phyloP scores from a whole-genome alignment of 2,329 filamentous ascomycete genomes.

The Eutypa lata region DNA sequence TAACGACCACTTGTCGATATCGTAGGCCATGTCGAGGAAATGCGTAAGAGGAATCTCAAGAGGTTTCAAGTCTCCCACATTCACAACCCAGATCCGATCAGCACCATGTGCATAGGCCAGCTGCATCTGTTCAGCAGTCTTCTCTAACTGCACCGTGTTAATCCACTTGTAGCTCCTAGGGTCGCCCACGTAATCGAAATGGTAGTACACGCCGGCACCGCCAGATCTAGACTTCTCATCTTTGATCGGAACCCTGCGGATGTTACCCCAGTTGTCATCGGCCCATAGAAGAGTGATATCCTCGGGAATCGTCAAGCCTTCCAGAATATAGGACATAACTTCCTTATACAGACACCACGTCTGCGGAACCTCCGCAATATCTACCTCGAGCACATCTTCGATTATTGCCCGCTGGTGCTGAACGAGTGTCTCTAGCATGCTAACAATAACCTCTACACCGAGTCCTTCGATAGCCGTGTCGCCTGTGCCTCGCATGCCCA shows the following conservation, averaged over 20 bases:
- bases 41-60: constrained; percentile 63
- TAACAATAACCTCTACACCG: constrained; percentile 53
- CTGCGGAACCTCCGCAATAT: constrained; percentile 57
- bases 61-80: constrained; percentile 63
- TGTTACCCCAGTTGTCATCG: constrained; percentile 62
- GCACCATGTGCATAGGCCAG: constrained; percentile 57
- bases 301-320: constrained; percentile 58
- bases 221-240: constrained; percentile 52
- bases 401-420: constrained; percentile 58
- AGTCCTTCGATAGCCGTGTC: constrained; percentile 59
- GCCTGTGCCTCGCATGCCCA: constrained; percentile 67
- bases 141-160: constrained; percentile 63
- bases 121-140: constrained; percentile 64
- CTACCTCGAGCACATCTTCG: constrained; percentile 49
- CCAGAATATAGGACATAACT: constrained; percentile 66
- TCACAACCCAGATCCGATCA: constrained; percentile 61
- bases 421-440: constrained; percentile 59
- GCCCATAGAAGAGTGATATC: constrained; percentile 61
- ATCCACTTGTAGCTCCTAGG: constrained; percentile 61
- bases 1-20: constrained; percentile 54
- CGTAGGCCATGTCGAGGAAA: constrained; percentile 67
- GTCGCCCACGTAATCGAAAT: constrained; percentile 54
- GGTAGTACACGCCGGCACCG: constrained; percentile 59
- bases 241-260: constrained; percentile 52
- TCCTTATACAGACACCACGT: constrained; percentile 75